Conservation (phyloP, 352 stramenopile species). For the Phytophthora palmivora region DNA sequence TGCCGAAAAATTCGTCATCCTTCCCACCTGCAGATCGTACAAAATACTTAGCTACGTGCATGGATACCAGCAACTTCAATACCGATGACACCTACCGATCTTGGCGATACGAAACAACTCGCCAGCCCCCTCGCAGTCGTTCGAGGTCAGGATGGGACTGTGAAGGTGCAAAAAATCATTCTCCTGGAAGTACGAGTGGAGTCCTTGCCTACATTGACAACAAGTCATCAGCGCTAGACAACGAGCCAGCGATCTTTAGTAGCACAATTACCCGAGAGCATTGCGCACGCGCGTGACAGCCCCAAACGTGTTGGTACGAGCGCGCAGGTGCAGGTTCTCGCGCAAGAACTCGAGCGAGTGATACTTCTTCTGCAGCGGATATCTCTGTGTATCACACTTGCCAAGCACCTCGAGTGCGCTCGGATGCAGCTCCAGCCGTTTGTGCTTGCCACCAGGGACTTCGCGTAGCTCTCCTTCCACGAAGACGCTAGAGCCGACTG, state of each 20-base stretch:
- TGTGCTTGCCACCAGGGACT: constrained; percentile 90
- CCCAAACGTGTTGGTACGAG: constrained; percentile 97
- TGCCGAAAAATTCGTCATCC: constrained; percentile 94
- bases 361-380: constrained; percentile 99
- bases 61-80: not conserved
- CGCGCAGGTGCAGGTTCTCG: constrained; percentile 96
- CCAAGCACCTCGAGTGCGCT: constrained; percentile 89
- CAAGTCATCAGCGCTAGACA: constrained; percentile 6
- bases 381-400: constrained; percentile 92
- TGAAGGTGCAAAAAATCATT: constrained; percentile 83
- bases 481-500: constrained; percentile 93
- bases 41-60: constrained; percentile 12
- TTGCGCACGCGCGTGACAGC: constrained; percentile 96
- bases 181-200: constrained; percentile 81
- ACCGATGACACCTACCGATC: constrained; percentile 49
- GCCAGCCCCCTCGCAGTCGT: constrained; percentile 97
- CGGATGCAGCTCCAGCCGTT: constrained; percentile 92
- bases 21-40: constrained; percentile 69
- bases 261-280: constrained; percentile 65
- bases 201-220: constrained; percentile 46
- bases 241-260: not conserved
- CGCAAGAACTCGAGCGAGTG: constrained; percentile 98
- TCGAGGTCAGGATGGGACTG: constrained; percentile 97
- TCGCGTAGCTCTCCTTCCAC: constrained; percentile 90
- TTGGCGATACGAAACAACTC: constrained; percentile 97